Base-by-base conservation (phyloP, 2,329 filamentous ascomycete species). In the Cladosporium sp. region DNA sequence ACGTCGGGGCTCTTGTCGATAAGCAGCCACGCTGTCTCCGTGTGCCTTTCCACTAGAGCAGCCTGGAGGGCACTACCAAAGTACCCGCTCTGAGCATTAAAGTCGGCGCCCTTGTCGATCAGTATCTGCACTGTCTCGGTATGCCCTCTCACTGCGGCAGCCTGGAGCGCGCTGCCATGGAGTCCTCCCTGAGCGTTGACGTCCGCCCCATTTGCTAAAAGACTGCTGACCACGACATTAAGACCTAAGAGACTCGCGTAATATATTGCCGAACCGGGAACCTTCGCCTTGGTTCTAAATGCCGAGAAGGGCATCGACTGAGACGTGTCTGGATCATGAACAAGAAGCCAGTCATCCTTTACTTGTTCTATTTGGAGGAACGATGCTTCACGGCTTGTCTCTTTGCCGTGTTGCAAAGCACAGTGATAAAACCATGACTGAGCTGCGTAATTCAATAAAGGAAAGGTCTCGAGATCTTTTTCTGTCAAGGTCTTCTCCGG, bases 371-470 rank as follows among this genome's bases (percentile, higher is more conserved):
- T 14, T 48, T 32, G 65, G 14, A 69, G 64, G 13, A 69, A 48
- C 1, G 18, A 51, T 43, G 61, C 11, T 56, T 70, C 67, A 32
- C 60, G 63, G 14, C 39, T 36, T 28, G 25, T 34, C 8, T 64
- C 51, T 16, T 30, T 23, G 23, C 39, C 5, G 36, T 66, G 26
- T 48, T 68, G 67, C 21, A 69, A 63, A 18, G 49, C 46, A 11
- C 53, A 51, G n/a, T 70, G 68, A 36, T 67, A 51, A 34, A 25
- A 60, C 67, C 68, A 70, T 16, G 64, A 58, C 21, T 60, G 54
- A 14, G 67, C 67, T n/a, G 68, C 66, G 49, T 69, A 70, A 10
- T 64, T 8, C 11, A 70, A 34, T 62, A 70, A 36, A 36, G 68
- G 68, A 56, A 69, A 69, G 2, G 13, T 63, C 28, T 32, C 34